These are phyloP conservation scores for Naganishia vishniacii DNA, from an alignment of 768 basidiomycete genomes.

Conservation along the genomic window DNA sequence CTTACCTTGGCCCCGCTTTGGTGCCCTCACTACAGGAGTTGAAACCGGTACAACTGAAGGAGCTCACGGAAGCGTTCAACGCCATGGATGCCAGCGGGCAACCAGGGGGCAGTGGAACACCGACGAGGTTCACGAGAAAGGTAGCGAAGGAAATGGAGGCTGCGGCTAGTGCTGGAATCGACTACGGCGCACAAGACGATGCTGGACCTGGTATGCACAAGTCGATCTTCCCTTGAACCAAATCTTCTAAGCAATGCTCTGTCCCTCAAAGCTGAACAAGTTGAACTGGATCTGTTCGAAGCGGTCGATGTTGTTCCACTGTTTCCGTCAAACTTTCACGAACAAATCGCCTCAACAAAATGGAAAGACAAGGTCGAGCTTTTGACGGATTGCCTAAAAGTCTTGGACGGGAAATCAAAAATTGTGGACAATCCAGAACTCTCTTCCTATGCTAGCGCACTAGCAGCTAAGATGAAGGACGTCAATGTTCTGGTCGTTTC, in stretches of 20 bases:
- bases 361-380: slow-evolving; percentile 90
- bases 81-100: slow-evolving; percentile 74
- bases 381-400: slow-evolving; percentile 70
- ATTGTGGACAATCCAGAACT: slow-evolving; percentile 62
- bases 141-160: slow-evolving; percentile 56
- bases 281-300: slow-evolving; percentile 72
- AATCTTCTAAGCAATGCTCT: background rate
- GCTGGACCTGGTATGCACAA: slow-evolving; percentile 49
- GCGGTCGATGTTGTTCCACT: slow-evolving; percentile 70
- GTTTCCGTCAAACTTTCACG: slow-evolving; percentile 68
- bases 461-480: slow-evolving; percentile 76
- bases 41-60: slow-evolving; percentile 95
- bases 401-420: slow-evolving; percentile 61
- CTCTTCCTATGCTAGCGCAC: slow-evolving; percentile 65
- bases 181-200: slow-evolving; percentile 46
- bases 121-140: slow-evolving; percentile 72
- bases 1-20: slow-evolving; percentile 75
- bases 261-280: slow-evolving; percentile 53
- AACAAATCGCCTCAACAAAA: slow-evolving; percentile 76
- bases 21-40: slow-evolving; percentile 79
- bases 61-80: slow-evolving; percentile 85
- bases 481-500: slow-evolving; percentile 95
- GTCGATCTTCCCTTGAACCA: background rate
- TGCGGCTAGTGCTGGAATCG: slow-evolving; percentile 36
- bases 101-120: slow-evolving; percentile 74